These are phyloP conservation scores for Daldinia loculata DNA, from an alignment of 495 filamentous ascomycete species.

Conservation along the genomic window DNA sequence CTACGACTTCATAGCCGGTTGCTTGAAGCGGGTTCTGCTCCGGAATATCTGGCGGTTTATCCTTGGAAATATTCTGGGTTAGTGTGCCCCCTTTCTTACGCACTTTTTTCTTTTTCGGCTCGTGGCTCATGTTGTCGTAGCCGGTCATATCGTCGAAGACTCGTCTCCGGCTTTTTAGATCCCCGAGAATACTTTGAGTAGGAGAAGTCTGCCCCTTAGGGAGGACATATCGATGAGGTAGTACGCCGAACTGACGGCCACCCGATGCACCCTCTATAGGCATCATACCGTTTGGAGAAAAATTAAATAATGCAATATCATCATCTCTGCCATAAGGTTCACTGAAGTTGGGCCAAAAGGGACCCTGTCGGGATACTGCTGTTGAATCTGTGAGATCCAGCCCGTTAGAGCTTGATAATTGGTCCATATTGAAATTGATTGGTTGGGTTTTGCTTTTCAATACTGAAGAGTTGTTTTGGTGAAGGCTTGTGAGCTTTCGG, in stretches of 20 bases:
- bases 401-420: slow-evolving; percentile 4
- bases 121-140: neutral
- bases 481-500: slow-evolving; percentile 3
- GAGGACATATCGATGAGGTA: neutral
- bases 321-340: neutral
- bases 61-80: neutral
- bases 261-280: neutral
- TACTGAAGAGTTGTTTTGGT: slow-evolving; percentile 1
- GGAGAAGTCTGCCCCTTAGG: neutral
- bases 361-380: neutral
- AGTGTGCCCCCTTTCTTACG: slow-evolving; percentile 4
- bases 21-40: neutral
- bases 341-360: neutral
- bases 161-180: slow-evolving; percentile 4
- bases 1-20: neutral
- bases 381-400: neutral
- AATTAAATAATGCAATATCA: neutral
- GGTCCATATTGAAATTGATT: slow-evolving; percentile 17
- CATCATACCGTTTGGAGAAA: too few species aligned
- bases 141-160: slow-evolving; percentile 3
- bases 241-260: neutral
- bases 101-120: slow-evolving; percentile 17
- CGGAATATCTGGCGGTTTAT: neutral
- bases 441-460: neutral
- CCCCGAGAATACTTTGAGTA: neutral